These are phyloP conservation scores for Magnusiomyces suaveolens DNA, from an alignment of 1,139 yeast species.

Conservation along the genomic window DNA sequence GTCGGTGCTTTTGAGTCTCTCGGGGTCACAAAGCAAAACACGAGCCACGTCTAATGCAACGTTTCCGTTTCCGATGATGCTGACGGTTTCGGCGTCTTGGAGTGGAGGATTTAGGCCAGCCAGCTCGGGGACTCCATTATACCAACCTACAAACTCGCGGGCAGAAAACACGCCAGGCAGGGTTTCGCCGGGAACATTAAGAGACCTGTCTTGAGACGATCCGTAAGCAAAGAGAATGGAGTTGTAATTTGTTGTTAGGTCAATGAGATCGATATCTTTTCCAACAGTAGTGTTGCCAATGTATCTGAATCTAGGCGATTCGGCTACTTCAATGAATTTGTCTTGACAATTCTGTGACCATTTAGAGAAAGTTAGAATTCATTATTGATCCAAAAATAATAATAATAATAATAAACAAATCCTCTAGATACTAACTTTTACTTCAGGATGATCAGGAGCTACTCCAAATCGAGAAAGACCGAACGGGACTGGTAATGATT, in stretches of 20 bases:
- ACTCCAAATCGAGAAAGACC: conserved; percentile 91
- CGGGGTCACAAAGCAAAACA: conserved; percentile 51
- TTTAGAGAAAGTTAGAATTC: not conserved
- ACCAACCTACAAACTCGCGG: conserved; percentile 88
- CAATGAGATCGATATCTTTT: conserved; percentile 41
- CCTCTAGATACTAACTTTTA: conserved; percentile 49
- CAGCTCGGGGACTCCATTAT: conserved; percentile 75
- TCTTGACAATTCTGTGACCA: conserved; percentile 31
- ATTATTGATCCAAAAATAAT: not conserved
- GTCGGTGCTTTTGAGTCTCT: conserved; percentile 53
- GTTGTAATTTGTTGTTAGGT: conserved; percentile 51
- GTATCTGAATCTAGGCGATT: conserved; percentile 45
- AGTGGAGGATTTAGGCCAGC: conserved; percentile 43
- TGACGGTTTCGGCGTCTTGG: conserved; percentile 52
- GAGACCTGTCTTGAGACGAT: conserved; percentile 51
- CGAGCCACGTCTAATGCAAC: conserved; percentile 94
- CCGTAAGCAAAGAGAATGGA: conserved; percentile 78
- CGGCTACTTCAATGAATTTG: conserved; percentile 57
- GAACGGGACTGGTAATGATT: conserved; percentile 77
- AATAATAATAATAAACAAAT: not conserved
- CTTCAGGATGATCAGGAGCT: conserved; percentile 99
- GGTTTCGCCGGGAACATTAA: conserved; percentile 53
- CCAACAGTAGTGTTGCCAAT: conserved; percentile 71
- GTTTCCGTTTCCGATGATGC: conserved; percentile 92
- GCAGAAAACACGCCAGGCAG: conserved; percentile 67